Evolutionary conservation across 2,329 filamentous ascomycete species (phyloP), one percentile per base, ranked within the genome.

Genomic region (Verticillium albo-atrum): DNA sequence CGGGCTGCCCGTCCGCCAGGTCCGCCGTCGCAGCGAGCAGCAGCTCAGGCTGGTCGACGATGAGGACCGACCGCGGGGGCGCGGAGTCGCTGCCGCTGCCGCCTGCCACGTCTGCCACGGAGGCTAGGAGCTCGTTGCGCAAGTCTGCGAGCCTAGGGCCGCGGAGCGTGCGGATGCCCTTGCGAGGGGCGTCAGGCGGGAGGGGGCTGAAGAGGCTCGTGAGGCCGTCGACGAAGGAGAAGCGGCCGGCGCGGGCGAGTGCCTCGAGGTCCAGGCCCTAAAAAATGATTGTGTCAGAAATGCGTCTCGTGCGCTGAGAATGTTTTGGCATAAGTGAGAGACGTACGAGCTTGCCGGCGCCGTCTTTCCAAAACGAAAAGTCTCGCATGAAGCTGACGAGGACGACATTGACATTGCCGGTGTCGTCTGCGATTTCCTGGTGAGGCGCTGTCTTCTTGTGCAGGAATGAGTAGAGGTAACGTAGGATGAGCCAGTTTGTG

Each of bases 321-420:
- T n/a, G n/a, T n/a, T n/a, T n/a, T n/a, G n/a, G n/a, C n/a, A 47
- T 25, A 17, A 25, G 25, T 5, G 50, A 64, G n/a, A 4, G 37
- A 71, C 80, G 64, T 75, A 91, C 89, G 68, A 92, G 73, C 72
- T 88, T 88, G 57, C 85, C 82, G 2, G 82, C 82, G 55, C 90
- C 88, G 3, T 88, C 84, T 63, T 79, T 86, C 92, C 92, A 97
- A 70, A 96, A 96, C 1, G 83, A 77, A 63, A 82, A 84, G 67
- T 94, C 89, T 61, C 91, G 83, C 74, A 96, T 77, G 74, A 95
- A 97, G 76, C 90, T 96, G 60, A 95, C 86, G 3, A 97, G 79
- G 3, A 97, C 79, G 1, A 97, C 82, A 55, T 78, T 81, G 27
- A 72, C 74, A 17, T 47, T 37, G 27, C 52, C 37, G 52, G 55